A percentile compares a stretch with the other conserved stretches of the same genome.
Evolutionary conservation across 305 asterid genomes (phyloP).

Genomic region (Fraxinus angustifolia): DNA sequence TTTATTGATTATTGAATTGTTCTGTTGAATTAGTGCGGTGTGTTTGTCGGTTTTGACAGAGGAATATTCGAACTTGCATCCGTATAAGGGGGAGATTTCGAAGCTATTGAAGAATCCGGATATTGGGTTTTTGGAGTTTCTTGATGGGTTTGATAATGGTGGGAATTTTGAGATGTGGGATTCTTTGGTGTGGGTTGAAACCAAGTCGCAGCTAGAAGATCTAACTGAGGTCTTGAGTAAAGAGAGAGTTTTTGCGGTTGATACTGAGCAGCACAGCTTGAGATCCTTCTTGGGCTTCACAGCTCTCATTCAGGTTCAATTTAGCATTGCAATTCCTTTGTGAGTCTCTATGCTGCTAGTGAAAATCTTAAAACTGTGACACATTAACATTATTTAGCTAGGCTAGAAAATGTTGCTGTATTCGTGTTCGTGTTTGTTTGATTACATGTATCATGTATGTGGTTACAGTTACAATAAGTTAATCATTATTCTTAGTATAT

Average conservation of each 20-base stretch:
- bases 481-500: neutral
- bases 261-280: constrained; percentile 88
- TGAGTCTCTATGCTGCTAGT: constrained; percentile 1
- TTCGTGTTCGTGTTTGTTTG: neutral
- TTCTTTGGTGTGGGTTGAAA: constrained; percentile 66
- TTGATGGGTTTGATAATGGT: constrained; percentile 26
- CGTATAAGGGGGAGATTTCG: constrained; percentile 62
- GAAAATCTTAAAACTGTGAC: neutral
- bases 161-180: constrained; percentile 38
- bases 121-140: constrained; percentile 44
- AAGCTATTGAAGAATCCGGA: constrained; percentile 48
- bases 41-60: constrained; percentile 26
- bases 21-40: constrained; percentile 13
- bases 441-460: neutral
- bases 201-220: constrained; percentile 49
- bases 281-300: constrained; percentile 91
- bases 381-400: neutral
- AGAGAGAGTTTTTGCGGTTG: constrained; percentile 73
- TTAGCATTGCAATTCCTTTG: constrained; percentile 7
- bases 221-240: constrained; percentile 58
- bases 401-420: neutral
- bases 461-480: neutral
- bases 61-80: constrained; percentile 59
- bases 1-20: neutral
- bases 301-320: constrained; percentile 77